These are phyloP conservation scores for Russula ochroleuca DNA, from an alignment of 768 basidiomycete species.

Conservation along the genomic window DNA sequence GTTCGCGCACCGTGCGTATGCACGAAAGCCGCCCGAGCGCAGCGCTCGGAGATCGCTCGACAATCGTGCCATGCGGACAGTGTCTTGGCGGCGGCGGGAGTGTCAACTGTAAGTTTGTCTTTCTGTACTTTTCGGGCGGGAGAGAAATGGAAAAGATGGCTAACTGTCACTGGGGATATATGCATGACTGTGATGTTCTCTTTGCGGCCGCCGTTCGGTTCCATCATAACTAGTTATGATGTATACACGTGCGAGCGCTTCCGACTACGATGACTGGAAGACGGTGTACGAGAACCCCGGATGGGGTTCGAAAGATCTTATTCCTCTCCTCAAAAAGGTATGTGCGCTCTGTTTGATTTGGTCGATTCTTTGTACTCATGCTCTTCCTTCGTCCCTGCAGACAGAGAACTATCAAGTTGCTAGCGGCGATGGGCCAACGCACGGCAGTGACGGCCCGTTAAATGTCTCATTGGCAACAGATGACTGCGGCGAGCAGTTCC, in stretches of 20 bases:
- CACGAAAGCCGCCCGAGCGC: conserved; percentile 40
- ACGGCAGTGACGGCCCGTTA: conserved; percentile 47
- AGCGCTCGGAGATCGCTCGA: conserved; percentile 43
- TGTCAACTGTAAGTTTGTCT: conserved; percentile 45
- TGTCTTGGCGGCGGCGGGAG: conserved; percentile 59
- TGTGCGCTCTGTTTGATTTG: background rate
- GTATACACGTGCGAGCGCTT: conserved; percentile 56
- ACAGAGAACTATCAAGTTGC: conserved; percentile 40
- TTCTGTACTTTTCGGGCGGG: background rate
- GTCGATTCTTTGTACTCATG: background rate
- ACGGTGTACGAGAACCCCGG: conserved; percentile 47
- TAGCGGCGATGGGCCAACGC: conserved; percentile 34
- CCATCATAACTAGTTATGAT: conserved; percentile 30
- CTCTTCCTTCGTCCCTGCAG: conserved; percentile 25
- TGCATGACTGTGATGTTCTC: background rate
- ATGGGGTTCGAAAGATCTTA: conserved; percentile 55
- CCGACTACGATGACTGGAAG: conserved; percentile 66
- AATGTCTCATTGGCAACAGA: conserved; percentile 33
- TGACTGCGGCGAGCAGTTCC: conserved; percentile 31
- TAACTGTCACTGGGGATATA: background rate
- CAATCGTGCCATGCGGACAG: conserved; percentile 44
- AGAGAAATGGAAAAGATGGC: no score
- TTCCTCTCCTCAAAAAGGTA: conserved; percentile 58
- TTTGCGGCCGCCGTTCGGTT: background rate
- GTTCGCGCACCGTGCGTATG: conserved; percentile 42